Conservation (phyloP, 2,329 filamentous ascomycete species). For the Myriosclerotinia duriaeana region DNA sequence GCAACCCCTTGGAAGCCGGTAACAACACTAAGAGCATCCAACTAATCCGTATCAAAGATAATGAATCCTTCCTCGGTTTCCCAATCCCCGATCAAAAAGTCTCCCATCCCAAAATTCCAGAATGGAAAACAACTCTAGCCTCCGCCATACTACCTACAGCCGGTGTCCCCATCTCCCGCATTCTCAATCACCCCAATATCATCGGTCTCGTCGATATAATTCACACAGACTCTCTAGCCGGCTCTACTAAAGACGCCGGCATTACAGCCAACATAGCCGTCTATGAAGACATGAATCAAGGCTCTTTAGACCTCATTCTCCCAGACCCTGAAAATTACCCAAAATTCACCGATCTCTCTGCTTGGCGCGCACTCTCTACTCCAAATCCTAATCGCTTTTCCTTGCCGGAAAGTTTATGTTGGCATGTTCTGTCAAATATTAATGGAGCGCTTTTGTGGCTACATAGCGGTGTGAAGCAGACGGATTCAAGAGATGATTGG, state of each 20-base stretch:
- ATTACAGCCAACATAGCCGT: conserved; percentile 43
- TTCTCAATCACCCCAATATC: conserved; percentile 39
- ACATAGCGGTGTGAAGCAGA: conserved; percentile 48
- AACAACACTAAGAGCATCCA: conserved; percentile 29
- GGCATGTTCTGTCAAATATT: conserved; percentile 54
- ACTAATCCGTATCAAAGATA: conserved; percentile 34
- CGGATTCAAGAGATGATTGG: conserved; percentile 32
- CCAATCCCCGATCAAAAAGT: conserved; percentile 28
- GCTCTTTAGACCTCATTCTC: conserved; percentile 49
- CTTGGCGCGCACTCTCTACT: conserved; percentile 32
- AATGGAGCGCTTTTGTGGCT: conserved; percentile 53
- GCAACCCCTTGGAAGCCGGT: conserved; percentile 28
- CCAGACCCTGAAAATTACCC: conserved; percentile 29
- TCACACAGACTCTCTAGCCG: conserved; percentile 25
- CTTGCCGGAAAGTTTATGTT: conserved; percentile 55
- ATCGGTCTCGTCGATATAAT: conserved; percentile 39
- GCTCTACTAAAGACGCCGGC: conserved; percentile 23
- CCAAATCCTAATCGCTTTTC: conserved; percentile 34
- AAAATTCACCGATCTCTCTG: conserved; percentile 25
- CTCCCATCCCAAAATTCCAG: conserved; percentile 22
- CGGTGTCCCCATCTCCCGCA: conserved; percentile 30
- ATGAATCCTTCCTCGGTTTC: conserved; percentile 32
- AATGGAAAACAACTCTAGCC: conserved; percentile 29
- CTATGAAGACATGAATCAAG: conserved; percentile 55
- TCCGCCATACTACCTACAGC: conserved; percentile 33